Percentiles rank a stretch among this genome's conserved stretches.
phyloP scores from a whole-genome alignment of 257 asterid species.

The Salvia hispanica region DNA sequence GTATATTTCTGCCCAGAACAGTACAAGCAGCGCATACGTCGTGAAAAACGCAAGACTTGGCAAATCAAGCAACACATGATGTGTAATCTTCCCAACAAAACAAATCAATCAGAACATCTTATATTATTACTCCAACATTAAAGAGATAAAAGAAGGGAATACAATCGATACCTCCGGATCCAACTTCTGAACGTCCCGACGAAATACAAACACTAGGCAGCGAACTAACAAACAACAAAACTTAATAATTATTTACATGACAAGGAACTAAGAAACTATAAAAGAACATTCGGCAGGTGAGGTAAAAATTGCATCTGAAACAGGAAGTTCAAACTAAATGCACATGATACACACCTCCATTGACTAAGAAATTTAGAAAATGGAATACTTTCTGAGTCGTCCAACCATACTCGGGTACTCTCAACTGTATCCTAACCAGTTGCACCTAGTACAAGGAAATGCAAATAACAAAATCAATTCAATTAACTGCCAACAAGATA shows the following conservation, averaged over 20 bases:
- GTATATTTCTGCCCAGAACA: conserved; percentile 98
- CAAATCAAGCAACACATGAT: conserved; percentile 87
- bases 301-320: neutral
- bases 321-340: conserved; percentile 7
- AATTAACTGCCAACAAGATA: neutral
- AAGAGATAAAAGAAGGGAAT: neutral
- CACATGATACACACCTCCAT: conserved; percentile 61
- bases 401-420: conserved; percentile 99
- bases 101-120: conserved; percentile 6
- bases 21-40: conserved; percentile 82
- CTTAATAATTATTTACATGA: neutral
- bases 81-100: conserved; percentile 61
- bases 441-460: conserved; percentile 55
- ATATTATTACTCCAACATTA: neutral
- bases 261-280: no score
- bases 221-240: conserved; percentile 56
- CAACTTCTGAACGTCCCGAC: conserved; percentile 72
- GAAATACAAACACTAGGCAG: conserved; percentile 69
- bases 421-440: conserved; percentile 82
- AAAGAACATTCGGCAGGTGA: no score
- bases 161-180: conserved; percentile 71
- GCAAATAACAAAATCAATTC: neutral
- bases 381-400: conserved; percentile 99
- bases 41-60: conserved; percentile 98
- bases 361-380: conserved; percentile 92